Evolutionary conservation across 805 yeast species (phyloP).

Genomic region (Jamesozyma jinghongensis): DNA sequence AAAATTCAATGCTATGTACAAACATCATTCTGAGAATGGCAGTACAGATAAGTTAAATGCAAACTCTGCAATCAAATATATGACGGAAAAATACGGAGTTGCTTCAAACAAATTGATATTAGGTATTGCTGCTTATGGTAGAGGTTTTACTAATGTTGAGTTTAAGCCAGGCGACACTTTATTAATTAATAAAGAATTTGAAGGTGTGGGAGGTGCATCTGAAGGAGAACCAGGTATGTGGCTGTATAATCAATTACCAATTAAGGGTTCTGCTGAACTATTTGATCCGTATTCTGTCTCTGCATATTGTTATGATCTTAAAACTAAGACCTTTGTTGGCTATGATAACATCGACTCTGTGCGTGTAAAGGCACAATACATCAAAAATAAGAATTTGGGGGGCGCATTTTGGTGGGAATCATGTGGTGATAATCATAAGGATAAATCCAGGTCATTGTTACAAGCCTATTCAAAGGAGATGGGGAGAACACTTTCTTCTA

Average conservation of each 20-base stretch:
- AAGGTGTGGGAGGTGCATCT: constrained; percentile 36
- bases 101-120: constrained; percentile 46
- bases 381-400: constrained; percentile 41
- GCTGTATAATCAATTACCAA: constrained; percentile 50
- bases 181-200: constrained; percentile 33
- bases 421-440: constrained; percentile 49
- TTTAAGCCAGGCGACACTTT: constrained; percentile 11
- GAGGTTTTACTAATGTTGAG: constrained; percentile 38
- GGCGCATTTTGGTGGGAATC: constrained; percentile 98
- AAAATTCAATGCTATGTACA: constrained; percentile 3
- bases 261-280: constrained; percentile 34
- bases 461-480: constrained; percentile 35
- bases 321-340: constrained; percentile 36
- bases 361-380: constrained; percentile 50
- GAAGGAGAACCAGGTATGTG: constrained; percentile 44
- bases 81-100: constrained; percentile 36
- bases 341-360: constrained; percentile 60
- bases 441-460: constrained; percentile 34
- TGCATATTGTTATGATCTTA: constrained; percentile 41
- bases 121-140: constrained; percentile 87
- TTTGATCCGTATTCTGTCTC: constrained; percentile 48
- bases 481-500: constrained; percentile 6
- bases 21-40: constrained; percentile 20
- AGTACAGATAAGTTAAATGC: constrained; percentile 34
- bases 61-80: constrained; percentile 39